Base-by-base conservation (phyloP, 1,139 yeast species). In the Diutina sp. region DNA sequence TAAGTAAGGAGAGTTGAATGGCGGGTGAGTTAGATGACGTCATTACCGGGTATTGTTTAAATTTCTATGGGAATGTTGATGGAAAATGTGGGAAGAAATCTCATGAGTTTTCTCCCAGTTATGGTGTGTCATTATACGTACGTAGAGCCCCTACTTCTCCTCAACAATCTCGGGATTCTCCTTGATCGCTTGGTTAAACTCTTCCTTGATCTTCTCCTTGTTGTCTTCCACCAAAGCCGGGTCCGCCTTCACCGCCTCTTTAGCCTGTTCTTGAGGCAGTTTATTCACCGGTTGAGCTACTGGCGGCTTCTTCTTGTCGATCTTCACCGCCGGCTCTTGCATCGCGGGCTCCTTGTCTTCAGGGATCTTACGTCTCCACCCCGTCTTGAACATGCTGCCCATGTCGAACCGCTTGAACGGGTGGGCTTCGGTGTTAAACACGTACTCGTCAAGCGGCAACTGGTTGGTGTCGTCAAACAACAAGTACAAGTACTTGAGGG, bases 391-490 rank as follows among this genome's bases (percentile, higher is more conserved):
- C 55, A 69, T 66, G 2, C 80, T 78, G 21, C 72, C 77, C 72
- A 80, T 70, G 32, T 78, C 79, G 62, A 87, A 85, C 57, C 73
- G 77, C 25, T 97, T 97, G 72, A 91, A 81, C 52, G 96, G 95
- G 69, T 91, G 98, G 0, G 96, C 97, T 65, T 89, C 97, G 1
- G 97, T 89, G 69, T 89, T 91, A 76, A 90, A 90, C 1, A 91
- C 91, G 58, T 85, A 80, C 59, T 85, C 72, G 55, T 83, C 84
- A 60, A 87, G 73, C 53, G 87, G 84, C 59, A 83, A 67, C 58
- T 75, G 74, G 62, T 78, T 74, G 21, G 77, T 78, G 51, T 84
- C 83, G 62, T 87, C 90, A 69, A 91, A 91, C 62, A 91, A 74
- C 60, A 91, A 73, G 68, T 90, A 90, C 58, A 91, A 76, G 68